Conservation (phyloP, 2,329 filamentous ascomycete species). For the Aspergillus arachidicola region DNA sequence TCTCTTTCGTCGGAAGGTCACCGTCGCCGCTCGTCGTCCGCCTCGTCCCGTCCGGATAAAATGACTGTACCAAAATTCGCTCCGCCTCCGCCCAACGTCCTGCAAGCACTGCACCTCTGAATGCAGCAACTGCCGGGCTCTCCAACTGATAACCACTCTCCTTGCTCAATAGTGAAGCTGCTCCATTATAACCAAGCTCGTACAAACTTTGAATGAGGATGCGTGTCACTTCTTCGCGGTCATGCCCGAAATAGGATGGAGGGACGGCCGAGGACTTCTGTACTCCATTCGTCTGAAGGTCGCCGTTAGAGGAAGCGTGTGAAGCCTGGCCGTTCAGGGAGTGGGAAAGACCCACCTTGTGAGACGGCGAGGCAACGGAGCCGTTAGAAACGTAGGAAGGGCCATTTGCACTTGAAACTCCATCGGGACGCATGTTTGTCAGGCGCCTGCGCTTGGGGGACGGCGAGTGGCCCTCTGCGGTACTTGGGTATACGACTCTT, state of each 20-base stretch:
- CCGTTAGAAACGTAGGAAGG: conserved; percentile 61
- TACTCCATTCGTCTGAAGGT: conserved; percentile 43
- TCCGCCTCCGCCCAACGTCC: conserved; percentile 89
- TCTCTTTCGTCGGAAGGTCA: conserved; percentile 45
- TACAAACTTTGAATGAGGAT: conserved; percentile 88
- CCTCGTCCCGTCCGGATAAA: conserved; percentile 46
- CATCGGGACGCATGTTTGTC: conserved; percentile 66
- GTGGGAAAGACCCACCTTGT: conserved; percentile 51
- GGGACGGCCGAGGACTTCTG: conserved; percentile 32
- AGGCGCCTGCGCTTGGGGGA: conserved; percentile 62
- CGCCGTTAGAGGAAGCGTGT: conserved; percentile 39
- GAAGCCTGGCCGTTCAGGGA: conserved; percentile 59
- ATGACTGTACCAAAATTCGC: conserved; percentile 66
- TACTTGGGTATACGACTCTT: conserved; percentile 25
- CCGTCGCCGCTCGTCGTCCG: conserved; percentile 41
- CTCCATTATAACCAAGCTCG: conserved; percentile 81
- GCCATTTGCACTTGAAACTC: conserved; percentile 59
- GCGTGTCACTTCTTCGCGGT: conserved; percentile 88
- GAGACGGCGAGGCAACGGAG: conserved; percentile 47
- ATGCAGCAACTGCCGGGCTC: conserved; percentile 80
- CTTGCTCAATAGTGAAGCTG: conserved; percentile 72
- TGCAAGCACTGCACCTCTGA: conserved; percentile 75
- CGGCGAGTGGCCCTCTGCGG: conserved; percentile 35
- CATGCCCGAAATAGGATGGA: conserved; percentile 75
- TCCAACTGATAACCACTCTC: conserved; percentile 90